A percentile compares a stretch with the other conserved stretches of the same genome.
Evolutionary conservation across 345 rosid genomes (phyloP).

Genomic region (Lepidium didymum): DNA sequence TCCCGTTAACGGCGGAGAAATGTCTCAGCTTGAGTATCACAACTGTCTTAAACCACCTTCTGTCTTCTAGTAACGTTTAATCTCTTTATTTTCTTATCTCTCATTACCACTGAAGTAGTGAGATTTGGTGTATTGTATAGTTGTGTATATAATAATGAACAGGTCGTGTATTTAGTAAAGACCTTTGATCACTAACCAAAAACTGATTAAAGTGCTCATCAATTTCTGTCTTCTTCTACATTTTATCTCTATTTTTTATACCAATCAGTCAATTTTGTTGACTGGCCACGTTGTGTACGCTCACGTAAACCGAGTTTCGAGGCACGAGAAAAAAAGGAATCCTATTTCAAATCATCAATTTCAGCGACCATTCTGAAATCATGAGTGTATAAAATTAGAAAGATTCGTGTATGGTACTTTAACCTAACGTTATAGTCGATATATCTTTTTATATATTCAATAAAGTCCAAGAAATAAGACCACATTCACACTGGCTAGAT

Average conservation of each 20-base stretch:
- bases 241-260: neutral
- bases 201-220: constrained; percentile 1
- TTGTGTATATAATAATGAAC: constrained; percentile 16
- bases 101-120: constrained; percentile 7
- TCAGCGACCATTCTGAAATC: neutral
- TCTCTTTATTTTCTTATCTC: neutral
- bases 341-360: constrained; percentile 9
- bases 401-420: constrained; percentile 1
- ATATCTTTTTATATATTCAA: neutral
- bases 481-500: neutral
- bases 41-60: constrained; percentile 76
- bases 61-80: constrained; percentile 33
- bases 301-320: neutral
- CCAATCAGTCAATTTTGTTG: neutral
- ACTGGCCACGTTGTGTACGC: neutral
- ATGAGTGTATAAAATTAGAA: neutral
- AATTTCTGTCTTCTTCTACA: neutral
- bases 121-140: constrained; percentile 20
- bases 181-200: constrained; percentile 10
- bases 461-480: neutral
- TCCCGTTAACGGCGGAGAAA: constrained; percentile 85
- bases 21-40: constrained; percentile 77
- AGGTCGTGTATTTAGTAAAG: neutral
- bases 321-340: constrained; percentile 16
- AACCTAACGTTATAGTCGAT: neutral